Evolutionary conservation across 352 stramenopile species (phyloP), one percentile per base, ranked within the genome.

Genomic region (Phytophthora agathidicida): DNA sequence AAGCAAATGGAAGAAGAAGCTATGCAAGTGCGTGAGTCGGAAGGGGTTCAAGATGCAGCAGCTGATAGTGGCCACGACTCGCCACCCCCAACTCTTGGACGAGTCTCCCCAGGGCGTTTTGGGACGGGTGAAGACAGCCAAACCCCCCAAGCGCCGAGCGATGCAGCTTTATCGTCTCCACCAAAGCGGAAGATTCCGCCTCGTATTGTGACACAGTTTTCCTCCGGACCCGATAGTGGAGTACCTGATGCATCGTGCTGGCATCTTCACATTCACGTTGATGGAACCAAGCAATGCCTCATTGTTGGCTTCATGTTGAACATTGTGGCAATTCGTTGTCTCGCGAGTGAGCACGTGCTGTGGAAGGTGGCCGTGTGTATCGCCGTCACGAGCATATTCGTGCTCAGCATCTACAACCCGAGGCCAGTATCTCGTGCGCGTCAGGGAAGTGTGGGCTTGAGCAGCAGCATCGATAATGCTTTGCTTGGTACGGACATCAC

Each of bases 221-320:
- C 68, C 4, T 54, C 44, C 3, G 48, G 30, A 37, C 23, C 50
- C 17, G 48, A 82, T 39, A 36, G 55, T 37, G 20, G 53, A 56
- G 9, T 52, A 41, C 17, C 62, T 13, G 27, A 43, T 14, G 35
- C 56, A 39, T 82, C 74, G 3, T 67, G 59, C 7, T 92, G 80
- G 78, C 56, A 75, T 31, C 61, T 92, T 2, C 56, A 89, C 16
- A 24, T 92, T 36, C 67, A 69, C 0, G 55, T 90, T 2, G 80
- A 89, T 42, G 83, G 83, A 9, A 80, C 68, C 22, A 88, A 92
- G 50, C 78, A 86, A 49, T 92, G 80, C 39, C 56, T 90, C 23
- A 92, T 92, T 51, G 64, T 88, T 3, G 78, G 83, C 20, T 89
- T 92, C 32, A 79, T 92, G 65, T 58, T 92, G 16, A 92, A 92